Base-by-base conservation (phyloP, 2,329 filamentous ascomycete genomes). In the Venturiaceae sp. region DNA sequence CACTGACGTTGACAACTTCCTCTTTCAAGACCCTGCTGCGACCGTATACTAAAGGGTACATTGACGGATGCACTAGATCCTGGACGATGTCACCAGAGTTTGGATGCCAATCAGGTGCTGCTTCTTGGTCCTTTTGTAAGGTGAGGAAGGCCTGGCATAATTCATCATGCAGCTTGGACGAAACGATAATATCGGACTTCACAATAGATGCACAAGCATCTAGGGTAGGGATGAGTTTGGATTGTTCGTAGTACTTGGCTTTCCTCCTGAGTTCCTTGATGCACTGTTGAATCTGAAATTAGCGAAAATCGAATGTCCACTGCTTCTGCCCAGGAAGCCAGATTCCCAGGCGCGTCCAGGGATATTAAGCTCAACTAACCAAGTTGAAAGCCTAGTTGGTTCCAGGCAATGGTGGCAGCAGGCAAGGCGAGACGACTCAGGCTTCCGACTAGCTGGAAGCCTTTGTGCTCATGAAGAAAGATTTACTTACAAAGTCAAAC, bases 91-190 rank as follows among this genome's bases (percentile, higher is more conserved):
- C 68, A 41, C 82, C 71, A 1, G 79, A 82, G 5, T 76, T 72
- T 0, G 84, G 84, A 67, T 87, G 82, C n/a, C n/a, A n/a, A n/a
- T n/a, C n/a, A n/a, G n/a, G n/a, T n/a, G 77, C 79, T 87, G 66
- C 86, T 84, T 62, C 79, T 78, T 33, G 0, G 79, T 72, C 30
- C 80, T 68, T n/a, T n/a, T n/a, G n/a, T n/a, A n/a, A n/a, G 58
- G 84, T 78, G 1, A 88, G 71, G 0, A 65, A 64, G 76, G 2
- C 65, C 62, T 39, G 63, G 71, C 5, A 87, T 70, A 1, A 71
- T 66, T 1, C 74, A 21, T 9, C 68, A n/a, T n/a, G 64, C 13
- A 81, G 61, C 1, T 69, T 63, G 0, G 66, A 57, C 0, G 72
- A 60, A 3, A 83, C 65, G 3, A 73, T 65, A 3, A 62, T 65